These are phyloP conservation scores for Phytophthora agathidicida DNA, from an alignment of 352 stramenopile genomes.

Conservation along the genomic window DNA sequence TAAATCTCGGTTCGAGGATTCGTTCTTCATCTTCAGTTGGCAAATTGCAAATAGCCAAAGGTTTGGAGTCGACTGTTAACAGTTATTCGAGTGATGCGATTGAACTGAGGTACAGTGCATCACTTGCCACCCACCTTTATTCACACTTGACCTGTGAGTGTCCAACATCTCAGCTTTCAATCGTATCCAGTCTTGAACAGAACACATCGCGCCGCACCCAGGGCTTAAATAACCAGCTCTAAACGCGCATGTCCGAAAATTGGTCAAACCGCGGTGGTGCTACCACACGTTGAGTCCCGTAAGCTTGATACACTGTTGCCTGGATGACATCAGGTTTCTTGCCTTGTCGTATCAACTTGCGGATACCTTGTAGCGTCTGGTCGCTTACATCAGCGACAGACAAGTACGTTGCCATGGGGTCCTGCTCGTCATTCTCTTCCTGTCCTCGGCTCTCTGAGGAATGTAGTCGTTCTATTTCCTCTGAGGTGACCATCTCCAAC, in stretches of 20 bases:
- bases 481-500: background rate
- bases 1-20: background rate
- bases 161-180: too few relatives aligned
- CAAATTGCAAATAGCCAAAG: too few relatives aligned
- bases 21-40: background rate
- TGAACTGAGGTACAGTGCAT: too few relatives aligned
- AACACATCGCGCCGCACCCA: too few relatives aligned
- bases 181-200: too few relatives aligned
- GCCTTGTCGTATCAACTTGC: constrained; percentile 47
- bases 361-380: constrained; percentile 55
- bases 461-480: background rate
- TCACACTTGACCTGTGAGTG: too few relatives aligned
- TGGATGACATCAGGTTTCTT: constrained; percentile 40
- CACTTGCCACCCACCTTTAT: too few relatives aligned
- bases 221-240: constrained; percentile 63
- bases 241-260: constrained; percentile 50
- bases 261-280: constrained; percentile 37
- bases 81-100: too few relatives aligned
- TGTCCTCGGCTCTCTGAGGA: background rate
- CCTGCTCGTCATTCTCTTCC: background rate
- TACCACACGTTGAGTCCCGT: constrained; percentile 55
- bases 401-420: constrained; percentile 23
- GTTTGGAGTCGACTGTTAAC: too few relatives aligned
- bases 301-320: constrained; percentile 38
- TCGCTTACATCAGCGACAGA: constrained; percentile 65